These are phyloP conservation scores for Ophiostoma sp. DNA, from an alignment of 2,329 filamentous ascomycete species.

Conservation along the genomic window DNA sequence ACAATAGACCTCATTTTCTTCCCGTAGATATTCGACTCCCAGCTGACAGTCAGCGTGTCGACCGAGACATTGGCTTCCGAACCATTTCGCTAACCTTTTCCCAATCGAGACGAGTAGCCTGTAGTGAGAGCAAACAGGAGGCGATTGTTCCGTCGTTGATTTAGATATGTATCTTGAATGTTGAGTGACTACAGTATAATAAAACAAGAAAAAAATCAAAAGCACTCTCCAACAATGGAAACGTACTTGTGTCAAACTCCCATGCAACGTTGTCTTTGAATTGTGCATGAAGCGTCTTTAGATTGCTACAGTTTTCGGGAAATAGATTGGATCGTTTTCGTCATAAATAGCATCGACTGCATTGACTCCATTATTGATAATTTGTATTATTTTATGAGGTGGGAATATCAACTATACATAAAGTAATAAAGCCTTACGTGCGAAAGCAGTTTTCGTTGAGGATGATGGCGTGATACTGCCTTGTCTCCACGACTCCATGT, in stretches of 20 bases:
- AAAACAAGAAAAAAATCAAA: background rate
- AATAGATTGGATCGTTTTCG: background rate
- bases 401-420: no score
- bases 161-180: background rate
- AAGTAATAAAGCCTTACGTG: conserved; percentile 14
- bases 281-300: background rate
- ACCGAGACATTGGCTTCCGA: conserved; percentile 29
- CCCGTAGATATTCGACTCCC: no score
- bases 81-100: conserved; percentile 36
- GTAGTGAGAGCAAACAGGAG: conserved; percentile 13
- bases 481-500: conserved; percentile 1
- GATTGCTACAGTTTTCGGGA: background rate
- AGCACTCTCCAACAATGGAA: background rate
- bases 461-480: background rate
- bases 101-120: conserved; percentile 29
- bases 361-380: no score
- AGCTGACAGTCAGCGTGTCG: background rate
- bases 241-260: background rate
- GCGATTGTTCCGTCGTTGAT: background rate
- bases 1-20: no score
- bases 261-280: conserved; percentile 12
- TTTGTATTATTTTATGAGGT: no score
- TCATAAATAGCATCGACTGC: no score
- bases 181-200: background rate
- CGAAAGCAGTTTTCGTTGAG: conserved; percentile 20